Conservation (phyloP, 495 filamentous ascomycete genomes). For the Talaromyces proteolyticus region DNA sequence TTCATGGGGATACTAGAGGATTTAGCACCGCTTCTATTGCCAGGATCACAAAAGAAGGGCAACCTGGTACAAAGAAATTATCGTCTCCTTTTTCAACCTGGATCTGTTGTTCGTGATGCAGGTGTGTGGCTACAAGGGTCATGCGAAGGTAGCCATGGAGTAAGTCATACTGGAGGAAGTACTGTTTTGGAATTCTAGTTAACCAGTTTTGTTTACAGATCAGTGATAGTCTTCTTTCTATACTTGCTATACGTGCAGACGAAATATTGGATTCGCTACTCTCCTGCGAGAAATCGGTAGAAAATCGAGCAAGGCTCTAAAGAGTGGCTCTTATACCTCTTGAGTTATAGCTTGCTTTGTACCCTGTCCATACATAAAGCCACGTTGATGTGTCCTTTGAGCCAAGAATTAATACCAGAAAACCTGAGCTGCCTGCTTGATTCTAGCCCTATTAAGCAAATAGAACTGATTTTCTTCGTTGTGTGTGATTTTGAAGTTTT, state of each 20-base stretch:
- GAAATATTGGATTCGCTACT: slow-evolving; percentile 79
- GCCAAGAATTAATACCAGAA: no score
- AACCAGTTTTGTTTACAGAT: slow-evolving; percentile 25
- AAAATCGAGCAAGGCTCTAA: not conserved
- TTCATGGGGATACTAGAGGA: slow-evolving; percentile 70
- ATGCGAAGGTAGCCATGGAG: slow-evolving; percentile 83
- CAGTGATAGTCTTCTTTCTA: slow-evolving; percentile 74
- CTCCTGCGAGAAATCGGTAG: slow-evolving; percentile 13
- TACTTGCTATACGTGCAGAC: slow-evolving; percentile 67
- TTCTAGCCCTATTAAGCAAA: no score
- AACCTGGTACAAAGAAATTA: slow-evolving; percentile 60
- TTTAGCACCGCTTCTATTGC: slow-evolving; percentile 55
- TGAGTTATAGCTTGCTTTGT: not conserved
- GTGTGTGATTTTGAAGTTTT: no score
- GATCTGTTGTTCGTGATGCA: slow-evolving; percentile 53
- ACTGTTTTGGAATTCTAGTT: not conserved
- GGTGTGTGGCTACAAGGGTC: slow-evolving; percentile 95
- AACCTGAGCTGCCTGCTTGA: no score
- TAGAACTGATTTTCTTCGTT: no score
- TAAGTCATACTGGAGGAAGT: no score
- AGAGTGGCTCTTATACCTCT: not conserved
- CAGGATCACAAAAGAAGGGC: slow-evolving; percentile 23
- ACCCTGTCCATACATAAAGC: no score
- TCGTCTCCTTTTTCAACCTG: slow-evolving; percentile 57
- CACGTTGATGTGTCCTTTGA: no score